A percentile compares a stretch with the other conserved stretches of the same genome.
These are phyloP conservation scores for Mollisiaceae sp. DNA, from an alignment of 2,329 filamentous ascomycete genomes.

Conservation along the genomic window DNA sequence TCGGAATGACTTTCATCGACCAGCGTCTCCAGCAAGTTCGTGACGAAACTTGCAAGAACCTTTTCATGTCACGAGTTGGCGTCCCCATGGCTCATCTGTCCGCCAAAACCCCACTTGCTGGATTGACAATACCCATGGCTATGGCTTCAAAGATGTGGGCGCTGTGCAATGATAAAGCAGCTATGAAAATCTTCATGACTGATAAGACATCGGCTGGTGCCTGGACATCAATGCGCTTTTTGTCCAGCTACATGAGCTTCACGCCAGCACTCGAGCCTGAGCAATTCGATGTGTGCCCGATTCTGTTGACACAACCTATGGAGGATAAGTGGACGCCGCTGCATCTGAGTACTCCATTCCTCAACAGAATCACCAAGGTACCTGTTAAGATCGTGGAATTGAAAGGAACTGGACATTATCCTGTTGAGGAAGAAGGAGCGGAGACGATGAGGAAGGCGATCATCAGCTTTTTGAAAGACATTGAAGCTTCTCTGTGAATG, in stretches of 20 bases:
- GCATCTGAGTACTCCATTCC: constrained; percentile 13
- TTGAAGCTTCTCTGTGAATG: not conserved
- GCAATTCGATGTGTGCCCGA: constrained; percentile 17
- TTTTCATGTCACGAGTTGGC: constrained; percentile 23
- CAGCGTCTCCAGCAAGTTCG: constrained; percentile 15
- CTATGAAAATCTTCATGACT: constrained; percentile 16
- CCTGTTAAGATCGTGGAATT: constrained; percentile 15
- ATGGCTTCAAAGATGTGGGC: constrained; percentile 19
- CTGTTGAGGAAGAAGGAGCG: constrained; percentile 16
- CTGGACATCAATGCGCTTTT: constrained; percentile 17
- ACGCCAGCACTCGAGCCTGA: constrained; percentile 14
- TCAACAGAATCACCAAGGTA: constrained; percentile 15
- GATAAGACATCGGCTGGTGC: constrained; percentile 20
- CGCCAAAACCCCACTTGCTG: constrained; percentile 6
- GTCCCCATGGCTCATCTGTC: constrained; percentile 11
- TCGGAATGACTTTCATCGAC: constrained; percentile 22
- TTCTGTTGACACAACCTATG: constrained; percentile 18
- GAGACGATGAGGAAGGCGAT: constrained; percentile 17
- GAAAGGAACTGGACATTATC: constrained; percentile 17
- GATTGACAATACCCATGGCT: constrained; percentile 16
- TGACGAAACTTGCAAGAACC: constrained; percentile 16
- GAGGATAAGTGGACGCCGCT: constrained; percentile 18
- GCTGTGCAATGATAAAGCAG: constrained; percentile 10
- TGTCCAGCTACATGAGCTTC: constrained; percentile 16
- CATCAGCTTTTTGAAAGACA: constrained; percentile 17